Base-by-base conservation (phyloP, 805 yeast genomes). In the Starmerella vitae region DNA sequence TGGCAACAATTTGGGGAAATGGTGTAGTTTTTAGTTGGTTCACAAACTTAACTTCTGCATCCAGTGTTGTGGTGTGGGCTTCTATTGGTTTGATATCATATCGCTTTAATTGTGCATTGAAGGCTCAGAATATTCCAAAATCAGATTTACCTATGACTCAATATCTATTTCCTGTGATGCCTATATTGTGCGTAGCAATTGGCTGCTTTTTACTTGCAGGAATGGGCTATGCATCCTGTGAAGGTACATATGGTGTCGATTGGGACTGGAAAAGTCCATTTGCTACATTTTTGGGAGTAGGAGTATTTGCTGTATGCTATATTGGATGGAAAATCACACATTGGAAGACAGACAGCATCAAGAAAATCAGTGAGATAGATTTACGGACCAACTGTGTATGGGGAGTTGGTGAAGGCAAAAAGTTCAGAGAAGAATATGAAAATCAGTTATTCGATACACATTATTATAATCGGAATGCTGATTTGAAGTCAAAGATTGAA, bases 11-110 rank as follows among this genome's bases (percentile, higher is more conserved):
- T 29, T 60, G 72, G 37, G 68, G 73, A 38, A 66, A 68, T 44
- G 71, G 63, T 13, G 65, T 66, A 18, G 78, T 73, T 13, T 76
- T 75, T 60, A 64, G 69, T 38, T 76, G 83, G 83, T 62, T 76
- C 47, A 58, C 74, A 49, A 70, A 80, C 30, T 62, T 77, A 39
- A 68, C 76, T 29, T 78, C 80, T 29, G 58, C 78, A 29, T 70
- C 76, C 20, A 73, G 78, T 25, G 56, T 75, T 29, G 70, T 76
- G 49, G 74, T 81, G 1, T 77, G 81, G 79, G 56, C 66, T 36
- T 56, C 71, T 18, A 76, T 77, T 44, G 72, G 74, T 49, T 37
- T 71, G 38, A 63, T 72, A 36, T 76, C 74, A 48, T 56, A 72
- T 40, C 60, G 81, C 51, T 74, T 77, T 58, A 68, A 80, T 63